Conservation (phyloP, 78 protist species). For the Dictyostelium firmibasis region DNA sequence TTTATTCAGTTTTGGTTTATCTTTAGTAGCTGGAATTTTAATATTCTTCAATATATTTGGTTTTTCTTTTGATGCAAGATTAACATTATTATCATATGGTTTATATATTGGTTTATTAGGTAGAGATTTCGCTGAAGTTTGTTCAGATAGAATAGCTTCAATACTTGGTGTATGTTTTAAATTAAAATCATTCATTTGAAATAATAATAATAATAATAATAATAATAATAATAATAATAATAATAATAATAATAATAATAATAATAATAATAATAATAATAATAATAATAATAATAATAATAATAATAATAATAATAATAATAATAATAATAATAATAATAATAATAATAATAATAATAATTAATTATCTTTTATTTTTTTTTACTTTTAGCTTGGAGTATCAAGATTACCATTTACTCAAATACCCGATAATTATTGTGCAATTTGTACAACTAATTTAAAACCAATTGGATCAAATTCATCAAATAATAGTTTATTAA, state of each 20-base stretch:
- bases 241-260: too few species aligned
- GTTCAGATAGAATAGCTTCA: slow-evolving; percentile 52
- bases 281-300: too few species aligned
- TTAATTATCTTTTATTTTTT: too few species aligned
- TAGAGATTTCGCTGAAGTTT: slow-evolving; percentile 61
- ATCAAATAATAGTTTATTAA: not conserved
- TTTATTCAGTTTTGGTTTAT: not conserved
- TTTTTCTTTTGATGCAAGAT: not conserved
- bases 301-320: too few species aligned
- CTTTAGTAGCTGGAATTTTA: not conserved
- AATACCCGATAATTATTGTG: slow-evolving; percentile 57
- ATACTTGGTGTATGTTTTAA: slow-evolving; percentile 40
- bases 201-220: not conserved
- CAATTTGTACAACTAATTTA: slow-evolving; percentile 47
- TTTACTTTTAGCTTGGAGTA: slow-evolving; percentile 19
- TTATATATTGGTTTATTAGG: slow-evolving; percentile 46
- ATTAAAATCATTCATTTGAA: not conserved
- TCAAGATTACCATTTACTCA: slow-evolving; percentile 42
- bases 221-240: too few species aligned
- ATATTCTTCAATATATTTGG: not conserved
- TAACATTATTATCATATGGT: not conserved
- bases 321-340: too few species aligned
- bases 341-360: not conserved
- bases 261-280: too few species aligned
- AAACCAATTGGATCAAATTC: not conserved